Conservation (phyloP, 2,329 filamentous ascomycete species). For the Diaporthe caulivora region DNA sequence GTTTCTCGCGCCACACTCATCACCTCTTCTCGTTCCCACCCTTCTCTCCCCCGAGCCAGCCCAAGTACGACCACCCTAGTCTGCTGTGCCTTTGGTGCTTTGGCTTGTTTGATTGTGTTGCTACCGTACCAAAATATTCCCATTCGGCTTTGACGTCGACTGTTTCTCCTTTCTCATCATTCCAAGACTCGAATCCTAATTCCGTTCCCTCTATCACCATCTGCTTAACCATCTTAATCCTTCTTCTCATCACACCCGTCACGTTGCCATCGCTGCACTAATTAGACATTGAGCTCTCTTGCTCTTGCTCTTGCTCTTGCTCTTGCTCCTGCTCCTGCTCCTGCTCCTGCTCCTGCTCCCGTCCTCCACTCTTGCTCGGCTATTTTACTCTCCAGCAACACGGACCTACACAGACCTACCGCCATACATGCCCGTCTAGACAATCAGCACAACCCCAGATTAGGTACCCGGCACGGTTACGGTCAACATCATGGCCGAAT, state of each 20-base stretch:
- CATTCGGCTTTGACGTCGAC: neutral
- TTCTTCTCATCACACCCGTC: neutral
- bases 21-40: neutral
- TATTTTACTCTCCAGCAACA: neutral
- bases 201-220: neutral
- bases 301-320: neutral
- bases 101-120: constrained; percentile 18
- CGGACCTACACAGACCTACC: neutral
- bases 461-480: neutral
- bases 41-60: too few species aligned
- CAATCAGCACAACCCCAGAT: neutral
- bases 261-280: neutral
- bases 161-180: constrained; percentile 7
- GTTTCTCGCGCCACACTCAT: constrained; percentile 15
- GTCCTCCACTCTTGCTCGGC: neutral
- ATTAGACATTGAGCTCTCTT: neutral
- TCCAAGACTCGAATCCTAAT: neutral
- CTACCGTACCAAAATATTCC: neutral
- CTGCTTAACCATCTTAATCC: neutral
- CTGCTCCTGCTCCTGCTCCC: neutral
- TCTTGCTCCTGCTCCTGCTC: too few species aligned
- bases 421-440: neutral
- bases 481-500: constrained; percentile 36
- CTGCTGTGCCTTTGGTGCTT: neutral
- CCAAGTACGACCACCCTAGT: neutral